phyloP scores from a whole-genome alignment of 768 basidiomycete genomes.

The Punctularia strigosozonata region DNA sequence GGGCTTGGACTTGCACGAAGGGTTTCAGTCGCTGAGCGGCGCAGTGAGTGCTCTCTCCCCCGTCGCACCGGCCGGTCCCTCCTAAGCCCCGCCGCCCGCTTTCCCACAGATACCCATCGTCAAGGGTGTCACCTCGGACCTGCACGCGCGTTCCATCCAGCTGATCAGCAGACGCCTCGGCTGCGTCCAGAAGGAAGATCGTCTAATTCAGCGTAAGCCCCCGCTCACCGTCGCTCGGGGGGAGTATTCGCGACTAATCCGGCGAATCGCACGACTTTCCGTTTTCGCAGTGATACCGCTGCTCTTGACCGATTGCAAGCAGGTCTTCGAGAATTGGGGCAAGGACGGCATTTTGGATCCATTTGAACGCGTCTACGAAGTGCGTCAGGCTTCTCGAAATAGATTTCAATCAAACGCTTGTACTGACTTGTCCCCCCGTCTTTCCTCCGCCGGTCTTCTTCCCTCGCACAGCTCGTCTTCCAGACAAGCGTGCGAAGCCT shows the following conservation, averaged over 20 bases:
- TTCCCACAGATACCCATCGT: constrained; percentile 57
- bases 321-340: constrained; percentile 55
- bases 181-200: constrained; percentile 48
- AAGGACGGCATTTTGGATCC: constrained; percentile 54
- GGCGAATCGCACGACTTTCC: constrained; percentile 6
- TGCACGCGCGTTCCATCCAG: constrained; percentile 47
- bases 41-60: constrained; percentile 37
- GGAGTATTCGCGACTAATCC: constrained; percentile 1
- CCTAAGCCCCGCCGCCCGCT: neutral
- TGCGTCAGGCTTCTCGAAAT: constrained; percentile 16
- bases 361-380: constrained; percentile 60
- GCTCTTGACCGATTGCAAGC: constrained; percentile 53
- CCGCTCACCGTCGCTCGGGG: constrained; percentile 5
- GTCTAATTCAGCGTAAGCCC: constrained; percentile 45
- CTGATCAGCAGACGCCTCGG: constrained; percentile 64
- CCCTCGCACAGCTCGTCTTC: constrained; percentile 38
- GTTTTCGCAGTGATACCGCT: constrained; percentile 44
- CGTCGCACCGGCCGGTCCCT: neutral
- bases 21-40: constrained; percentile 69
- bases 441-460: neutral
- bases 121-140: constrained; percentile 60
- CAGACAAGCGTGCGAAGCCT: constrained; percentile 62
- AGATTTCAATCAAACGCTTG: too few species aligned
- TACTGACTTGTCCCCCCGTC: constrained; percentile 1
- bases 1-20: constrained; percentile 66